These are phyloP conservation scores for Sphaceloma murrayae DNA, from an alignment of 2,329 filamentous ascomycete species.

Conservation along the genomic window DNA sequence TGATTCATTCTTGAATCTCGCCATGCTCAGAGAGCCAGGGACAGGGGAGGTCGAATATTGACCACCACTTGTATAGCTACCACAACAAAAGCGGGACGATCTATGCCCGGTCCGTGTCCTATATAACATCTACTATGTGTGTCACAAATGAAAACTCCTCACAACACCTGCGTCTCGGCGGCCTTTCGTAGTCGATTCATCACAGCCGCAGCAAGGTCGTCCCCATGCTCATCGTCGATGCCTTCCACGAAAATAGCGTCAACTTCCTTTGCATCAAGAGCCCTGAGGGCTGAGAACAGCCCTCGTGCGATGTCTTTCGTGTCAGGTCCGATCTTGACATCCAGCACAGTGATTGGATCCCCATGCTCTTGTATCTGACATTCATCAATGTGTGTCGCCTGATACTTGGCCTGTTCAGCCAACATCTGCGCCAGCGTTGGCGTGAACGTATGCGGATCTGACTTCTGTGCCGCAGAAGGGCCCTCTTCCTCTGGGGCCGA, in stretches of 20 bases:
- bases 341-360: constrained; percentile 40
- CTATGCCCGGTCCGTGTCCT: no score
- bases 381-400: not conserved
- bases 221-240: constrained; percentile 54
- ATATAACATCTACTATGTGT: no score
- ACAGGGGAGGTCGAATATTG: constrained; percentile 11
- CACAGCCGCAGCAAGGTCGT: constrained; percentile 67
- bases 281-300: constrained; percentile 76
- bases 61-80: not conserved
- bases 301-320: constrained; percentile 70
- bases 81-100: no score
- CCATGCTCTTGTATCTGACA: not conserved
- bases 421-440: constrained; percentile 6
- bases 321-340: constrained; percentile 63
- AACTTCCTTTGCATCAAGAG: constrained; percentile 69
- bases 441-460: no score
- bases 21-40: constrained; percentile 20
- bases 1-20: constrained; percentile 19
- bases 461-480: no score
- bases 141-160: no score
- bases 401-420: constrained; percentile 9
- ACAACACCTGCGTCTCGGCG: constrained; percentile 30
- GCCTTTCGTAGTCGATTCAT: constrained; percentile 45
- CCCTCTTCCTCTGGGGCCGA: not conserved
- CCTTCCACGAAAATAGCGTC: constrained; percentile 88